Evolutionary conservation across 2,329 filamentous ascomycete genomes (phyloP).

Genomic region (Cryoendolithus antarcticus): DNA sequence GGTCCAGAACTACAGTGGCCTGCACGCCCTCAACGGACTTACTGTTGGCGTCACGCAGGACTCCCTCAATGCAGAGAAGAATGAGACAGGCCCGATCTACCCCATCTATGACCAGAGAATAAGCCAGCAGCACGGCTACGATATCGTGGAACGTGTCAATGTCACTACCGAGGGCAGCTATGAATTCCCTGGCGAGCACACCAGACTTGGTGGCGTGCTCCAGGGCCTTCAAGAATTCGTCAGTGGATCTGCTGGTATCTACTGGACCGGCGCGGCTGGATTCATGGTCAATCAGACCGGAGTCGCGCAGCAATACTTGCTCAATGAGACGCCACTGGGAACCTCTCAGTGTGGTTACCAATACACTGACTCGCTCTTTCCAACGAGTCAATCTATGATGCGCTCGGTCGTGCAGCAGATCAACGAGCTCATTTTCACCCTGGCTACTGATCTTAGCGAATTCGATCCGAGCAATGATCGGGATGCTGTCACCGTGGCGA

Average conservation of each 20-base stretch:
- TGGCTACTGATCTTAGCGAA: background rate
- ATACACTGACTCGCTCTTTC: constrained; percentile 7
- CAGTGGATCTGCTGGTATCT: constrained; percentile 7
- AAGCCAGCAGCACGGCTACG: constrained; percentile 8
- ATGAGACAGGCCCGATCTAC: no score
- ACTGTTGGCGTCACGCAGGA: background rate
- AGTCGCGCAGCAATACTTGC: constrained; percentile 8
- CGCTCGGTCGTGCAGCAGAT: constrained; percentile 8
- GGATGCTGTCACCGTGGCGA: background rate
- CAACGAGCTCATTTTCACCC: constrained; percentile 13
- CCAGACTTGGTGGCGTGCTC: constrained; percentile 8
- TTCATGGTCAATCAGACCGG: constrained; percentile 6
- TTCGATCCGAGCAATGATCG: background rate
- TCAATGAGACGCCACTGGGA: constrained; percentile 5
- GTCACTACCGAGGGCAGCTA: constrained; percentile 9
- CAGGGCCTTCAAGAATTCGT: constrained; percentile 9
- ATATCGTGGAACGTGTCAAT: constrained; percentile 1
- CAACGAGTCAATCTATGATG: background rate
- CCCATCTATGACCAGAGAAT: background rate
- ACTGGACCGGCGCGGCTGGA: constrained; percentile 2
- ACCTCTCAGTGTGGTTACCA: constrained; percentile 9
- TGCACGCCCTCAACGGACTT: constrained; percentile 5
- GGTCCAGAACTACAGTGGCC: constrained; percentile 7
- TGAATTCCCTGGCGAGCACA: constrained; percentile 3
- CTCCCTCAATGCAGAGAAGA: background rate